These are phyloP conservation scores for Trichomonas gallinae DNA, from an alignment of 208 protist genomes.

Conservation along the genomic window DNA sequence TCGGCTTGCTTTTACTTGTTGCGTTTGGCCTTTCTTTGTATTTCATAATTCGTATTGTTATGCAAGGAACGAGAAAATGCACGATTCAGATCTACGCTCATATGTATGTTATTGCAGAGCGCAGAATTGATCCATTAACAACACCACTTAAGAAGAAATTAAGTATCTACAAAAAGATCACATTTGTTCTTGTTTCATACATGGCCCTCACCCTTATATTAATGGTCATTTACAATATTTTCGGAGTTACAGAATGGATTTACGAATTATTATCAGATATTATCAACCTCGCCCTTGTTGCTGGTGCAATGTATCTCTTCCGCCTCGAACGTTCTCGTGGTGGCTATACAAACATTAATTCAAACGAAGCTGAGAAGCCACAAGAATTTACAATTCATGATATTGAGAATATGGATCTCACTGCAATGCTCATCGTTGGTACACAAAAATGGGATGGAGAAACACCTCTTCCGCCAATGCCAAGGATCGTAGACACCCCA, in stretches of 20 bases:
- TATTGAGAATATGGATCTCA: not conserved
- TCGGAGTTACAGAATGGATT: not conserved
- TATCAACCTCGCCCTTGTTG: not conserved
- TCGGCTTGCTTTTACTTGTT: not conserved
- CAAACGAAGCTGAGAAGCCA: not conserved
- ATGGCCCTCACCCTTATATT: not conserved
- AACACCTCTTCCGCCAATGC: not conserved
- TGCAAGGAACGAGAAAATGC: not conserved
- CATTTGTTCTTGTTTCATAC: not conserved
- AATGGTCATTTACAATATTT: not conserved
- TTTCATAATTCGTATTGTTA: not conserved
- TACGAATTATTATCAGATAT: not conserved
- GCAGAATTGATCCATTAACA: not conserved
- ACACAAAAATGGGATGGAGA: not conserved
- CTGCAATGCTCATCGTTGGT: not conserved
- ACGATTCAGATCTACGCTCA: not conserved
- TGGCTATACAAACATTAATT: not conserved
- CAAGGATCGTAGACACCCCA: not conserved
- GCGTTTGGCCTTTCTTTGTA: not conserved
- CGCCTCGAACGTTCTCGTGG: not conserved
- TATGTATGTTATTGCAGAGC: not conserved
- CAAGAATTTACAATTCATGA: not conserved
- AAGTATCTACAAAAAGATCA: not conserved
- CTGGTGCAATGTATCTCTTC: not conserved
- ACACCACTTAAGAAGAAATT: not conserved